These are phyloP conservation scores for Asclepias syriaca DNA, from an alignment of 257 asterid species.

Conservation along the genomic window DNA sequence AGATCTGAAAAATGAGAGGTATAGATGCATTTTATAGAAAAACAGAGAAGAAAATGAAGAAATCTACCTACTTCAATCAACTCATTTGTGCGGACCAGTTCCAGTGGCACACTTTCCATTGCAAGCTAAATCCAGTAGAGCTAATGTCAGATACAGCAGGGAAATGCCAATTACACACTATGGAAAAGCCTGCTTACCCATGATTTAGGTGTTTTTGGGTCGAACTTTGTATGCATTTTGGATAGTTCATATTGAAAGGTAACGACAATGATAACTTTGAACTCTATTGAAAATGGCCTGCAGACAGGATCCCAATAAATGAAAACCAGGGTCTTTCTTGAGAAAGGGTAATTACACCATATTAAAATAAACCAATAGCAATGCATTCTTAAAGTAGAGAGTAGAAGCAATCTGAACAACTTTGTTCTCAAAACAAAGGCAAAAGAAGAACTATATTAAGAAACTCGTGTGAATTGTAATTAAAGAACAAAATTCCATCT, in stretches of 20 bases:
- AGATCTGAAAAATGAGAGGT: not conserved
- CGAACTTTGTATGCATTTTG: constrained; percentile 42
- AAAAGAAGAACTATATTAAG: not conserved
- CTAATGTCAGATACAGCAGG: constrained; percentile 10
- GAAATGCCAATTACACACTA: not conserved
- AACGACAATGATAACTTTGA: constrained; percentile 56
- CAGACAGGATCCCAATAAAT: constrained; percentile 15
- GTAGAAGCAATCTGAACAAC: not conserved
- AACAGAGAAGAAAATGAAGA: not conserved
- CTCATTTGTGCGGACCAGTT: constrained; percentile 66
- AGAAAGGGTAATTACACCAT: not conserved
- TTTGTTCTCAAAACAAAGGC: not conserved
- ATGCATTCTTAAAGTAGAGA: not conserved
- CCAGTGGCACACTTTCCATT: constrained; percentile 67
- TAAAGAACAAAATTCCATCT: not conserved
- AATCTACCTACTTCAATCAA: constrained; percentile 34
- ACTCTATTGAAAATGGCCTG: constrained; percentile 84
- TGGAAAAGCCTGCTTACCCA: constrained; percentile 48
- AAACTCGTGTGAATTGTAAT: not conserved
- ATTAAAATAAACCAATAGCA: not conserved
- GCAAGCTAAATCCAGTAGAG: constrained; percentile 44
- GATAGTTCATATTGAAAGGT: constrained; percentile 54
- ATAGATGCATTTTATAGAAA: not conserved
- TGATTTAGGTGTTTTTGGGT: constrained; percentile 41
- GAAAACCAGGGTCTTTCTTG: not conserved